These are phyloP conservation scores for Escallonia rubra DNA, from an alignment of 129 eudicot species.

Conservation along the genomic window DNA sequence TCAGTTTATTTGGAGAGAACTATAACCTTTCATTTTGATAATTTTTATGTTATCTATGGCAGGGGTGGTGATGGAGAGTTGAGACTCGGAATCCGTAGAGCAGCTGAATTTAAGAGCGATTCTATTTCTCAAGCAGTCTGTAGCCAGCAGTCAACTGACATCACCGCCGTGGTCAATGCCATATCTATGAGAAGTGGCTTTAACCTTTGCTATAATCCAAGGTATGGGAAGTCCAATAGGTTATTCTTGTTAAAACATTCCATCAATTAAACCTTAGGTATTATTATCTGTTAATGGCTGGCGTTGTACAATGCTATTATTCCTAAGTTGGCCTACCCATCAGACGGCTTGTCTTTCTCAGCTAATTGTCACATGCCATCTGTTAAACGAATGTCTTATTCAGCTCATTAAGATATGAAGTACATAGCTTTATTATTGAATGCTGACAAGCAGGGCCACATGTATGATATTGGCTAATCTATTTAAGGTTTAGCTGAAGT, in stretches of 20 bases:
- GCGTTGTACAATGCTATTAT: neutral
- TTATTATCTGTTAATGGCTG: neutral
- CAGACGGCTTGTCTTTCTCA: neutral
- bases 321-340: neutral
- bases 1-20: neutral
- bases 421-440: too few species aligned
- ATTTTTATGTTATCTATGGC: neutral
- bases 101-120: constrained; percentile 40
- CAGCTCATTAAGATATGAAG: too few species aligned
- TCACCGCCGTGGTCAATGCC: constrained; percentile 45
- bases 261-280: too few species aligned
- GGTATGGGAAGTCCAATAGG: constrained; percentile 24
- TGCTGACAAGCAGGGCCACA: too few species aligned
- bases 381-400: neutral
- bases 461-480: too few species aligned
- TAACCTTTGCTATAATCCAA: constrained; percentile 73
- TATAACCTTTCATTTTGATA: neutral
- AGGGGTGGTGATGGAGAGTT: constrained; percentile 94
- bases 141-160: constrained; percentile 37
- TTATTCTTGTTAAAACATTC: neutral
- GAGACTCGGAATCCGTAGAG: constrained; percentile 90
- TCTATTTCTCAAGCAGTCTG: constrained; percentile 28
- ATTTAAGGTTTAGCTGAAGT: too few species aligned
- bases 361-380: neutral
- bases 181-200: constrained; percentile 47